Conservation (phyloP, 2,329 filamentous ascomycete genomes). For the Fusarium floridanum region DNA sequence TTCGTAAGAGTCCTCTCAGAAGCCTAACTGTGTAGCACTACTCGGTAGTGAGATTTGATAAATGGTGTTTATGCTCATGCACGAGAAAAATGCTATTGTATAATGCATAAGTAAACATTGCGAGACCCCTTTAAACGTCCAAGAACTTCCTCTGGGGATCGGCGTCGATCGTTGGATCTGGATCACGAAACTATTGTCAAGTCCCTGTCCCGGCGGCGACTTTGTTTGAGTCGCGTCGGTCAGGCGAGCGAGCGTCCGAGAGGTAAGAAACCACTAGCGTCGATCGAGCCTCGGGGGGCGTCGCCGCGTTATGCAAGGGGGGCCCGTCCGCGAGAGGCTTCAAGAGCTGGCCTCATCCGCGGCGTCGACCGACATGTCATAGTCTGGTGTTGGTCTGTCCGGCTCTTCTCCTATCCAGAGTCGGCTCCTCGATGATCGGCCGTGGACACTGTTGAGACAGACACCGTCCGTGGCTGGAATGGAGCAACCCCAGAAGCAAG, state of each 20-base stretch:
- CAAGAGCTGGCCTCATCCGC: slow-evolving; percentile 12
- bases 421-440: slow-evolving; percentile 6
- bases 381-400: slow-evolving; percentile 19
- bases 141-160: slow-evolving; percentile 20
- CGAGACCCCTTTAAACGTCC: slow-evolving; percentile 12
- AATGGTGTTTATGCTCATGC: slow-evolving; percentile 7
- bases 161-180: slow-evolving; percentile 25
- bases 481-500: slow-evolving; percentile 35
- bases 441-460: slow-evolving; percentile 31
- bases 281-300: slow-evolving; percentile 13
- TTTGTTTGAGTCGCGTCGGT: slow-evolving; percentile 1
- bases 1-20: background rate
- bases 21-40: background rate
- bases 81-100: slow-evolving; percentile 7
- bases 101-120: slow-evolving; percentile 17
- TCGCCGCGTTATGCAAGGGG: slow-evolving; percentile 37
- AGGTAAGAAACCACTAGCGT: slow-evolving; percentile 13
- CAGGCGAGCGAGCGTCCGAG: slow-evolving; percentile 7
- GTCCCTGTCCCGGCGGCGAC: slow-evolving; percentile 13
- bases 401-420: slow-evolving; percentile 32
- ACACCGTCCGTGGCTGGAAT: slow-evolving; percentile 38
- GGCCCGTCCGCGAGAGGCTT: slow-evolving; percentile 14
- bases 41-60: slow-evolving; percentile 12
- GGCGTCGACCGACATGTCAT: slow-evolving; percentile 27
- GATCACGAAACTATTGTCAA: slow-evolving; percentile 12